Conservation (phyloP, 2,329 filamentous ascomycete genomes). For the Niveomyces coronatus region DNA sequence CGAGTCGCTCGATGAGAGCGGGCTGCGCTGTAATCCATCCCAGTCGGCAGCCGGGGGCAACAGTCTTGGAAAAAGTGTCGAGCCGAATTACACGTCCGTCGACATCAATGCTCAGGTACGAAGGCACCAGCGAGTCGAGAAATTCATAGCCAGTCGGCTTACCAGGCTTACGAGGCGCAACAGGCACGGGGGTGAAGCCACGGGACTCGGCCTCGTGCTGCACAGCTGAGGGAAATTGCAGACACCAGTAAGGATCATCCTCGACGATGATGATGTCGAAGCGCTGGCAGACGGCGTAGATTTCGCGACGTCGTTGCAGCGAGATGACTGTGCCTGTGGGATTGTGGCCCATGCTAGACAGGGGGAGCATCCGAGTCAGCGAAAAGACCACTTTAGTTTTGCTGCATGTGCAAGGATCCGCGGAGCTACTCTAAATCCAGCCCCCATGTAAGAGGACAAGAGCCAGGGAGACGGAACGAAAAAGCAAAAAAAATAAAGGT, state of each 20-base stretch:
- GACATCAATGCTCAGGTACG: slow-evolving; percentile 69
- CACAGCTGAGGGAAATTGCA: slow-evolving; percentile 72
- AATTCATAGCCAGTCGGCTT: slow-evolving; percentile 58
- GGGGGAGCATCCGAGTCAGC: too few relatives aligned
- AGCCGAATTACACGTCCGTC: slow-evolving; percentile 83
- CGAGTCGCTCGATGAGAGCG: slow-evolving; percentile 60
- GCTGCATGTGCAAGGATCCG: too few relatives aligned
- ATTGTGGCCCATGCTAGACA: slow-evolving; percentile 66
- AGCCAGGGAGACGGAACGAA: too few relatives aligned
- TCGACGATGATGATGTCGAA: slow-evolving; percentile 89
- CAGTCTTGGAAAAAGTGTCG: slow-evolving; percentile 89
- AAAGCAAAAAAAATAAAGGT: too few relatives aligned
- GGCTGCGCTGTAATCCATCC: slow-evolving; percentile 89
- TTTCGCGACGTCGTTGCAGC: slow-evolving; percentile 60
- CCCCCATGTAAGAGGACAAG: too few relatives aligned
- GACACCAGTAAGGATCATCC: slow-evolving; percentile 93
- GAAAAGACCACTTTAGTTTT: too few relatives aligned
- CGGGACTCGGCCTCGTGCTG: slow-evolving; percentile 39
- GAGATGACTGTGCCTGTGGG: slow-evolving; percentile 71
- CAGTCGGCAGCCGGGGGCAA: slow-evolving; percentile 79
- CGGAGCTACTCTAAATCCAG: too few relatives aligned
- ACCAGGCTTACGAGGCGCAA: slow-evolving; percentile 17
- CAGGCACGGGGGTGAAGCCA: slow-evolving; percentile 21
- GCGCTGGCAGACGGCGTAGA: slow-evolving; percentile 71
- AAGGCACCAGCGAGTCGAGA: slow-evolving; percentile 73